Base-by-base conservation (phyloP, 78 protist genomes). In the Creolimax fragrantissima region DNA sequence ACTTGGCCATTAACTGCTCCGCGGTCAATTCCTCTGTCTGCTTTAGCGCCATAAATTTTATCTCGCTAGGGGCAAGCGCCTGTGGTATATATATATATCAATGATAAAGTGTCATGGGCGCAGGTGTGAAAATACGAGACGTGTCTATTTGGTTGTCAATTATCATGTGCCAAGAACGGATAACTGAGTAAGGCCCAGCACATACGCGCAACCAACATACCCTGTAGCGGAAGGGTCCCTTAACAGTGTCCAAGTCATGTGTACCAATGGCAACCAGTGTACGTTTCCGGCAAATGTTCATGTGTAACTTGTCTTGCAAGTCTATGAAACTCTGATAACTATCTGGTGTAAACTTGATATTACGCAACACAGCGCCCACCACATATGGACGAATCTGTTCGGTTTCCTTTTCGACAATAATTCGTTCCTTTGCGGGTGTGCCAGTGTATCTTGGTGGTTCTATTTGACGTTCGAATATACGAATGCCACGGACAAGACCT, bases 251-350 rank as follows among this genome's bases (percentile, higher is more conserved):
- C 39, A 99, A 94, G 92, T 99, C 99, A 92, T 99, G 99, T n/a
- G 99, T 99, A 88, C 99, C 99, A 88, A 99, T 97, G 43, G 99
- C 98, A 3, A 97, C 99, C 2, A 99, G 94, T 6, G 98, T 88
- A 66, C 99, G 94, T 94, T 95, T 93, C 91, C 97, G 90, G 95
- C 99, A 96, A 81, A 98, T 93, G 95, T 98, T 98, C 81, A 92
- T 96, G 92, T 99, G 99, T 37, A 99, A 95, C 89, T 97, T 96
- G 37, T 98, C 99, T 93, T 98, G 99, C 42, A 98, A 95, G 47
- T 98, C 99, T 92, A 99, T 98, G 96, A 99, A 98, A 88, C 93
- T 45, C 42, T 96, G n/a, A 94, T 97, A 98, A 36, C 89, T 17
- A 45, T 37, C 91, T 85, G 86, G 81, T 44, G 39, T 85, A 92